These are phyloP conservation scores for Onygenales sp. DNA, from an alignment of 2,329 filamentous ascomycete species.

Conservation along the genomic window DNA sequence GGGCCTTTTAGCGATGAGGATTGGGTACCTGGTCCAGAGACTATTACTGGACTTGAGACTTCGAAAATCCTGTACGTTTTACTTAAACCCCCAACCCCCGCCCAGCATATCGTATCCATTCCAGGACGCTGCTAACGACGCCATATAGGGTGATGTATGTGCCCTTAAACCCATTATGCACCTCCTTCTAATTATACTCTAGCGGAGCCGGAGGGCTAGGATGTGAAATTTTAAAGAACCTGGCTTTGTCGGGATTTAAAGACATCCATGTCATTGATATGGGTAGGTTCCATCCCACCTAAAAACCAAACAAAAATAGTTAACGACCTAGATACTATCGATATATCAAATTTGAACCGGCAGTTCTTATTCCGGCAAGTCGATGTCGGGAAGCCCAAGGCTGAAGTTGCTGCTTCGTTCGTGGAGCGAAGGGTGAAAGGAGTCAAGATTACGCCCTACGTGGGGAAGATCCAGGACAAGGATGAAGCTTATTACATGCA, in stretches of 20 bases:
- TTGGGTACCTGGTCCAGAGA: slow-evolving; percentile 42
- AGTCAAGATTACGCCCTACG: slow-evolving; percentile 87
- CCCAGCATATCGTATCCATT: not conserved
- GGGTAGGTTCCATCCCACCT: slow-evolving; percentile 47
- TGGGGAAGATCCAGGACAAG: slow-evolving; percentile 92
- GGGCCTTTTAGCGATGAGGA: slow-evolving; percentile 74
- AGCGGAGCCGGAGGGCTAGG: slow-evolving; percentile 90
- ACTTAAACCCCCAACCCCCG: not conserved
- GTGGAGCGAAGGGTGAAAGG: slow-evolving; percentile 83
- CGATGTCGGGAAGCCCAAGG: slow-evolving; percentile 90
- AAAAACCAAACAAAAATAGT: not conserved
- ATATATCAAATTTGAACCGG: slow-evolving; percentile 94
- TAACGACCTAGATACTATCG: slow-evolving; percentile 68
- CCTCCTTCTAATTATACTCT: slow-evolving; percentile 4
- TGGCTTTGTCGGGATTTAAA: slow-evolving; percentile 90
- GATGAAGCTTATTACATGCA: slow-evolving; percentile 96
- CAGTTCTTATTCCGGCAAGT: slow-evolving; percentile 90
- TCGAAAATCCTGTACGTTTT: slow-evolving; percentile 64
- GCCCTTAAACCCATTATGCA: not conserved
- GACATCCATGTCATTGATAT: slow-evolving; percentile 99
- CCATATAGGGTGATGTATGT: slow-evolving; percentile 26
- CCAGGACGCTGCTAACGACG: slow-evolving; percentile 1
- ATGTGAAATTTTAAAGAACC: slow-evolving; percentile 93
- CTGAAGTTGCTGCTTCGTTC: slow-evolving; percentile 83
- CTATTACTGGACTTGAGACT: slow-evolving; percentile 50